A percentile compares a stretch with the other conserved stretches of the same genome.
Evolutionary conservation across 257 asterid species (phyloP).

Genomic region (Plantago elongata): DNA sequence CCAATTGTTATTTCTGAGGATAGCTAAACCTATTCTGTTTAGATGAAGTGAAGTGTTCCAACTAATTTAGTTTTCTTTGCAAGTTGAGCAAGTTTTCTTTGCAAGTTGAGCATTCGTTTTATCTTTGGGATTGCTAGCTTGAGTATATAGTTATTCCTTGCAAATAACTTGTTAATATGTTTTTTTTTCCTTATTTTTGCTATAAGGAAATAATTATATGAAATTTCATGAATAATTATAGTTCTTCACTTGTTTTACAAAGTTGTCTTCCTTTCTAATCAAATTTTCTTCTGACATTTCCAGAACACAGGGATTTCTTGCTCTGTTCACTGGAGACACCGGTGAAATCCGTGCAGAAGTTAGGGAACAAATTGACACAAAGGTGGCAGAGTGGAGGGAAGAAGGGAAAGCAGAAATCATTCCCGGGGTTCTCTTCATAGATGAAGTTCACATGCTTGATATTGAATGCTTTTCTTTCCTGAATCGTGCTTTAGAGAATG

Average conservation of each 20-base stretch:
- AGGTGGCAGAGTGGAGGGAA: slow-evolving; percentile 98
- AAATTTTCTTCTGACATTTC: background rate
- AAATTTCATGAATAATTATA: no score
- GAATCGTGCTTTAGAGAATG: slow-evolving; percentile 92
- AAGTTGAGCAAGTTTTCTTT: no score
- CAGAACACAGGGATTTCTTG: slow-evolving; percentile 95
- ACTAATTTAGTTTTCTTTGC: no score
- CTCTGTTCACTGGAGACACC: slow-evolving; percentile 87
- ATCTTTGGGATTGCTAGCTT: no score
- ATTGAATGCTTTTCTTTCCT: slow-evolving; percentile 94
- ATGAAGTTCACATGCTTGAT: slow-evolving; percentile 99
- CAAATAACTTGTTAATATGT: no score
- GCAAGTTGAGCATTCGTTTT: no score
- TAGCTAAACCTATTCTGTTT: no score
- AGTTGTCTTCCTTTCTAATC: background rate
- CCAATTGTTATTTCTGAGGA: no score
- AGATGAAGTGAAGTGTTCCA: no score
- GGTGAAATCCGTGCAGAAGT: slow-evolving; percentile 96
- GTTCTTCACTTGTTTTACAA: background rate
- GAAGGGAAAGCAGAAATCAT: slow-evolving; percentile 96
- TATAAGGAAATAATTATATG: no score
- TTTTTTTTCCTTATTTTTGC: no score
- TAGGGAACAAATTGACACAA: slow-evolving; percentile 91
- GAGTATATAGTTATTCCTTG: no score
- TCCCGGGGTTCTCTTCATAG: slow-evolving; percentile 95